phyloP scores from a whole-genome alignment of 2,329 filamentous ascomycete species.

The Ilyonectria destructans region DNA sequence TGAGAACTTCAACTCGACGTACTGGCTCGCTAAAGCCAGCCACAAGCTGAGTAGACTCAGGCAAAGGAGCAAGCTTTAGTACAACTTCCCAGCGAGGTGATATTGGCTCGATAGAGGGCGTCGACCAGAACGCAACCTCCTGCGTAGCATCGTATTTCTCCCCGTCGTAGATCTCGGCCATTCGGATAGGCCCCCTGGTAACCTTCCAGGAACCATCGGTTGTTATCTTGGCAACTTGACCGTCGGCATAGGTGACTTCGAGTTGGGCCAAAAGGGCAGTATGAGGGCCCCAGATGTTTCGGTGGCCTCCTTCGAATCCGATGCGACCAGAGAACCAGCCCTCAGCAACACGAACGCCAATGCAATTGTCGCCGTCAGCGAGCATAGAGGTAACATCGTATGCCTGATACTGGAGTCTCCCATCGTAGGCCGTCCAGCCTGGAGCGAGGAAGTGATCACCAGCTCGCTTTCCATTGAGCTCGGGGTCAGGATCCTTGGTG shows the following conservation, averaged over 20 bases:
- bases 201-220: conserved; percentile 59
- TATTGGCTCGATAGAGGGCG: conserved; percentile 39
- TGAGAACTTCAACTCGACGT: conserved; percentile 50
- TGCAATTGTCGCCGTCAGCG: conserved; percentile 19
- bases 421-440: conserved; percentile 66
- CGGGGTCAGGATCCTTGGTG: conserved; percentile 60
- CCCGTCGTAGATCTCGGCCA: conserved; percentile 66
- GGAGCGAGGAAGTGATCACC: conserved; percentile 61
- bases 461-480: conserved; percentile 60
- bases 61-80: conserved; percentile 39
- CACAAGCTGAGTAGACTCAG: conserved; percentile 66
- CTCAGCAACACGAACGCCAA: conserved; percentile 57
- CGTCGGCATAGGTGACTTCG: conserved; percentile 49
- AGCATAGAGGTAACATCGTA: conserved; percentile 65
- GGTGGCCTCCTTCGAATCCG: conserved; percentile 51
- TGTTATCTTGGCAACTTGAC: not conserved
- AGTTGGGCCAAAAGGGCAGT: conserved; percentile 43
- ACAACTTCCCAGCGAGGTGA: conserved; percentile 5
- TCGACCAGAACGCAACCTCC: conserved; percentile 51
- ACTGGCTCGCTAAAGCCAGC: conserved; percentile 48
- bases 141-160: conserved; percentile 63
- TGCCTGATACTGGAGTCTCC: conserved; percentile 65
- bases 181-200: conserved; percentile 51
- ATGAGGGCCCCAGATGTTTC: conserved; percentile 54
- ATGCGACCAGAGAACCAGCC: conserved; percentile 64